phyloP scores from a whole-genome alignment of 768 basidiomycete species.

The Aureoboletus auriporus region DNA sequence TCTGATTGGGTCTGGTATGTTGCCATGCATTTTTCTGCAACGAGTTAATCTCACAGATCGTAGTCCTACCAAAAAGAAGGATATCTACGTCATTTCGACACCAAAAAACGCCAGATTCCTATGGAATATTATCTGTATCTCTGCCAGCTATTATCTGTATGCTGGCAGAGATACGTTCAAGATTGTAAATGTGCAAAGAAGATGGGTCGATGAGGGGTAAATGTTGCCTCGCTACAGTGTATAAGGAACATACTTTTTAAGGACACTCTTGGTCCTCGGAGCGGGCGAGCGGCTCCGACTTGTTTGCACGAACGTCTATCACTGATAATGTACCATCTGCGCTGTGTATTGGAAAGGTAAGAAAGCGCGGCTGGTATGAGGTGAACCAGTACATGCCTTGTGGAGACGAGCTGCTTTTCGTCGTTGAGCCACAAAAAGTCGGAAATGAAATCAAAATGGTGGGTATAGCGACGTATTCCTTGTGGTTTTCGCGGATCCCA shows the following conservation, averaged over 20 bases:
- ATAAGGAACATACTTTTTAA: slow-evolving; percentile 84
- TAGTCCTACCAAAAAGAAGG: slow-evolving; percentile 98
- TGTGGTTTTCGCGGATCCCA: slow-evolving; percentile 83
- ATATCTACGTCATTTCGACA: slow-evolving; percentile 98
- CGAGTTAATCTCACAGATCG: slow-evolving; percentile 4
- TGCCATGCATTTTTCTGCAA: slow-evolving; percentile 5
- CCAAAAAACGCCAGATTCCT: slow-evolving; percentile 92
- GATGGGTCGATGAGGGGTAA: slow-evolving; percentile 73
- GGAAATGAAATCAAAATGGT: slow-evolving; percentile 93
- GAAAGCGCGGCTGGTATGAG: neutral
- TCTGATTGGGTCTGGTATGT: slow-evolving; percentile 98
- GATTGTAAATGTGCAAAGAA: slow-evolving; percentile 80
- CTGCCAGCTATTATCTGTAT: slow-evolving; percentile 95
- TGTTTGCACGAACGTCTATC: slow-evolving; percentile 84
- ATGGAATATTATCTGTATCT: too few relatives aligned
- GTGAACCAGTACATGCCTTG: slow-evolving; percentile 65
- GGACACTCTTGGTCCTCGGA: slow-evolving; percentile 97
- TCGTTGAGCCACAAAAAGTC: slow-evolving; percentile 85
- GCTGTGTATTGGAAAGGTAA: slow-evolving; percentile 39
- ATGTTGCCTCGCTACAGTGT: neutral
- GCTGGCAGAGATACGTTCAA: slow-evolving; percentile 92
- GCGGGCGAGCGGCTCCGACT: slow-evolving; percentile 70
- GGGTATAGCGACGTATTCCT: slow-evolving; percentile 65
- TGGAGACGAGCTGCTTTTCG: slow-evolving; percentile 80
- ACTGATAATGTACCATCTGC: slow-evolving; percentile 93